phyloP scores from a whole-genome alignment of 495 filamentous ascomycete species.

The Aspergillus homomorphus region DNA sequence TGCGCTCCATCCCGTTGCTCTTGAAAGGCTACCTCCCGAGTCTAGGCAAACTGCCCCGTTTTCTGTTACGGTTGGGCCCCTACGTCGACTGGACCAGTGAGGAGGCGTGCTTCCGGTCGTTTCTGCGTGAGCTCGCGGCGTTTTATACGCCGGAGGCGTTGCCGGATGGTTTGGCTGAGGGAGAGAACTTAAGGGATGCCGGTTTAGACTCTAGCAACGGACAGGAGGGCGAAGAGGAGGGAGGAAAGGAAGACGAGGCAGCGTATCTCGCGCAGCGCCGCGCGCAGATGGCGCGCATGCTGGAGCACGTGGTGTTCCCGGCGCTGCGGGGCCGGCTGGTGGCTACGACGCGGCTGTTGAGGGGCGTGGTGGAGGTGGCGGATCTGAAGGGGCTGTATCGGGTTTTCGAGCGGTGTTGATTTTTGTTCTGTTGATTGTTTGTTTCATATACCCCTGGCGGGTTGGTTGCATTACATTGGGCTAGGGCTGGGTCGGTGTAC shows the following conservation, averaged over 20 bases:
- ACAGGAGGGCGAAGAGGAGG: conserved; percentile 19
- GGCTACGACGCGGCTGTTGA: conserved; percentile 74
- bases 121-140: conserved; percentile 80
- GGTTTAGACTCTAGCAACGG: conserved; percentile 10
- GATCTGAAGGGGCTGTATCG: conserved; percentile 92
- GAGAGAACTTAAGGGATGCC: no score
- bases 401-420: conserved; percentile 94
- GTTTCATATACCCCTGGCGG: no score
- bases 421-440: background rate
- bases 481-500: no score
- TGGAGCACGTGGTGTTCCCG: conserved; percentile 88
- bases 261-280: conserved; percentile 56
- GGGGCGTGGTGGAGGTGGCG: conserved; percentile 82
- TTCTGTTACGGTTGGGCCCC: conserved; percentile 84
- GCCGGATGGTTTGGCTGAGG: no score
- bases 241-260: conserved; percentile 35
- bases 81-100: conserved; percentile 85
- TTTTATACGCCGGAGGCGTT: conserved; percentile 91
- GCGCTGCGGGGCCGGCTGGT: conserved; percentile 80
- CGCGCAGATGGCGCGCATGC: conserved; percentile 59
- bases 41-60: conserved; percentile 81
- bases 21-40: conserved; percentile 85
- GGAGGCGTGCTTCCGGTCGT: conserved; percentile 79
- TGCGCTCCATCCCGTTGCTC: conserved; percentile 77
- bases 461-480: no score